Evolutionary conservation across 495 filamentous ascomycete genomes (phyloP).

Genomic region (Wilcoxina mikolae): DNA sequence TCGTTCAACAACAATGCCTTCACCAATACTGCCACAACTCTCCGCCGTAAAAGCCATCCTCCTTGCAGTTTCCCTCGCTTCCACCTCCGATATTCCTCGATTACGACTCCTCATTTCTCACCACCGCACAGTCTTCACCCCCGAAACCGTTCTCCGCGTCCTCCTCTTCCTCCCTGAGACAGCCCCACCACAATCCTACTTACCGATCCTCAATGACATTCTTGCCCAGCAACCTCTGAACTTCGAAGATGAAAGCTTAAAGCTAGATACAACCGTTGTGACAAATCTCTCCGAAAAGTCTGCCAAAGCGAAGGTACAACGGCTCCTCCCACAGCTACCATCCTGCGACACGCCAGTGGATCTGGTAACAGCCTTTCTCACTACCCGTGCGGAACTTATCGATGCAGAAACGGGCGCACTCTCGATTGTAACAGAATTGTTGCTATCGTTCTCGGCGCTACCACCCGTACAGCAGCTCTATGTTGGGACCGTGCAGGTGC

Average conservation of each 20-base stretch:
- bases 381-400: constrained; percentile 48
- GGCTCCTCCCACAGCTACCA: neutral
- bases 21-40: constrained; percentile 24
- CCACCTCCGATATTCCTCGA: constrained; percentile 12
- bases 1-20: neutral
- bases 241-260: constrained; percentile 10
- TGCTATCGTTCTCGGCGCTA: constrained; percentile 44
- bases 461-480: constrained; percentile 15
- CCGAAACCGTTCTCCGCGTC: constrained; percentile 15
- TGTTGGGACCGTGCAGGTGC: constrained; percentile 15
- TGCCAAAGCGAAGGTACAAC: neutral
- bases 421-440: constrained; percentile 43
- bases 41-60: constrained; percentile 48
- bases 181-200: constrained; percentile 11
- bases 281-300: constrained; percentile 11
- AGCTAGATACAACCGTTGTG: constrained; percentile 25
- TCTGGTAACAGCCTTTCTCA: constrained; percentile 42
- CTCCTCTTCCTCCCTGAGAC: constrained; percentile 25
- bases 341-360: neutral
- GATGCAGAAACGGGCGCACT: constrained; percentile 52
- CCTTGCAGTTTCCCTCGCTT: constrained; percentile 47
- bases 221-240: neutral
- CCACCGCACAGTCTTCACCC: constrained; percentile 10
- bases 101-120: constrained; percentile 9
- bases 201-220: constrained; percentile 10